Conservation (phyloP, 2,329 filamentous ascomycete genomes). For the Thermoascus crustaceus region DNA sequence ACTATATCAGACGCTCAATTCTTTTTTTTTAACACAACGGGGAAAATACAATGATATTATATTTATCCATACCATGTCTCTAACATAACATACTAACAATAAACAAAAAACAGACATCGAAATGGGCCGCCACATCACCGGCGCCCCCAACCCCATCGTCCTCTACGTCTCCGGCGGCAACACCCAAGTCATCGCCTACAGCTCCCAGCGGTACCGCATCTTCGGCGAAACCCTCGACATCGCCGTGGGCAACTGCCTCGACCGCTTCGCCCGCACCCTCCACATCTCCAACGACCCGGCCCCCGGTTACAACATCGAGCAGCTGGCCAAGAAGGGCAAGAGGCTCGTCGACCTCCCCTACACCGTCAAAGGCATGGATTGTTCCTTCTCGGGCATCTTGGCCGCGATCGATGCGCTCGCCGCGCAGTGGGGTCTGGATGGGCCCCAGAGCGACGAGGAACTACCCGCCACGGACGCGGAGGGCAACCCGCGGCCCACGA, state of each 20-base stretch:
- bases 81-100: conserved; percentile 10
- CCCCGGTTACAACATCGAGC: conserved; percentile 96
- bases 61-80: no score
- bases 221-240: conserved; percentile 98
- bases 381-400: conserved; percentile 87
- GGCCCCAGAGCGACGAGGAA: conserved; percentile 41
- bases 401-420: conserved; percentile 75
- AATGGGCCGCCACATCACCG: conserved; percentile 92
- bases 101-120: conserved; percentile 60
- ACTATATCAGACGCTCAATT: no score
- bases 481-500: conserved; percentile 48
- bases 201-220: conserved; percentile 87
- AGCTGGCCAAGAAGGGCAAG: conserved; percentile 68
- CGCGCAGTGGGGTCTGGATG: conserved; percentile 34
- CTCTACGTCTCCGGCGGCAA: conserved; percentile 94
- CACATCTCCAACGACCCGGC: conserved; percentile 92
- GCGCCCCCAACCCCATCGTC: conserved; percentile 83
- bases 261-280: conserved; percentile 87
- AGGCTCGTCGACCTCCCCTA: conserved; percentile 83
- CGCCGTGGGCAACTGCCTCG: conserved; percentile 93
- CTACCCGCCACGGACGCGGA: conserved; percentile 15
- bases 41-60: no score
- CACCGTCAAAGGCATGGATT: conserved; percentile 97
- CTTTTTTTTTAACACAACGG: no score
- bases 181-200: conserved; percentile 96